Base-by-base conservation (phyloP, 2,329 filamentous ascomycete genomes). In the Ophiocordyceps polyrhachis-furcata region DNA sequence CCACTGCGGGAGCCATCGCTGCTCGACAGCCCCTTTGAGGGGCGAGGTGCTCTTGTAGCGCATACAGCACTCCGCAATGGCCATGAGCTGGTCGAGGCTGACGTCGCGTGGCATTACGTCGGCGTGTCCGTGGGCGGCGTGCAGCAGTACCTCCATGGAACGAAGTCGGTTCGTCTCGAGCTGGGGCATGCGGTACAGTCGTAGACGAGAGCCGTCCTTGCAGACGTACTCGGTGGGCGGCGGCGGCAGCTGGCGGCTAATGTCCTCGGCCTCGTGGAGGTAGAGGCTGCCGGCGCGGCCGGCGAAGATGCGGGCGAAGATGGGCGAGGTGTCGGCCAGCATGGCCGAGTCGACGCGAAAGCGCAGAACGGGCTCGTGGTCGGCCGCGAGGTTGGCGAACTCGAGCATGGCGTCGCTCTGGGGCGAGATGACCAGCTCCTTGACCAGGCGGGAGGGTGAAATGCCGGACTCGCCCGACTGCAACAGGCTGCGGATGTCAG, bases 131-230 rank as follows among this genome's bases (percentile, higher is more conserved):
- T 73, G 70, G 1, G 69, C 70, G 2, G 70, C 71, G 46, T 72
- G 63, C 2, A 74, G 56, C 1, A 74, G 49, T 1, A 67, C 66
- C 47, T 67, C 64, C 12, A 74, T 52, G 0, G 65, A 59, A 3
- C 57, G 52, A 2, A 65, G 46, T 2, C 52, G 55, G 44, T 73
- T 69, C 6, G 61, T 48, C 49, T 73, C 70, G 25, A 61, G 52
- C 50, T 73, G 70, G 2, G 70, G 68, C 70, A 74, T 73, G 12
- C 66, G 64, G 48, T 70, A 73, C 1, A 73, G 50, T 49, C 58
- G 65, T 2, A 64, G 64, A 48, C 66, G 62, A 7, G 60, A 58
- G 0, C 66, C 66, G 44, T 72, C 66, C 29, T 59, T 56, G 48
- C 61, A 69, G 14, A 57, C 53, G 44, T 65, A 63, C 21, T 52